These are phyloP conservation scores for Delphinella strobiligena DNA, from an alignment of 2,329 filamentous ascomycete species.

Conservation along the genomic window DNA sequence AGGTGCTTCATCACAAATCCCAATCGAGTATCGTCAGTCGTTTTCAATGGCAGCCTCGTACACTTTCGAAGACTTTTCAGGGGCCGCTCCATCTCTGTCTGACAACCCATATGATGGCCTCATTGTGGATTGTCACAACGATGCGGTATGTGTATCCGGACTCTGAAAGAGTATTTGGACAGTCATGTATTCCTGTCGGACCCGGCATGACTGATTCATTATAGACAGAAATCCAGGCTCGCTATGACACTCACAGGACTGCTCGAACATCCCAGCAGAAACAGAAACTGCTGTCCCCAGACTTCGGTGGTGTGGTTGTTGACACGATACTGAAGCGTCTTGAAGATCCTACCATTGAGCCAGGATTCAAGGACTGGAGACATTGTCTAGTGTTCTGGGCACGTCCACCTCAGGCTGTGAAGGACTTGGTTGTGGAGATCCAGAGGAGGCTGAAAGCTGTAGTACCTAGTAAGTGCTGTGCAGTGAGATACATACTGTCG, in stretches of 20 bases:
- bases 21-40: too few relatives aligned
- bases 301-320: conserved; percentile 59
- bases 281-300: conserved; percentile 54
- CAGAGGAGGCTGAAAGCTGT: conserved; percentile 53
- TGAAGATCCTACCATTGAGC: conserved; percentile 50
- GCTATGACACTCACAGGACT: conserved; percentile 62
- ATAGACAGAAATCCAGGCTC: conserved; percentile 54
- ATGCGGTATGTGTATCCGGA: conserved; percentile 59
- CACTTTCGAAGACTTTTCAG: conserved; percentile 24
- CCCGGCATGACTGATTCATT: background rate
- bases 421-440: conserved; percentile 53
- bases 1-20: too few relatives aligned
- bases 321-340: conserved; percentile 66
- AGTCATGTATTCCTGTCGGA: conserved; percentile 2
- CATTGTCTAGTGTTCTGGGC: conserved; percentile 86
- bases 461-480: conserved; percentile 52
- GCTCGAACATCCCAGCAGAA: conserved; percentile 67
- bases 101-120: conserved; percentile 69
- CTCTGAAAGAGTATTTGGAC: too few relatives aligned
- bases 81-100: conserved; percentile 18
- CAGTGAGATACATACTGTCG: too few relatives aligned
- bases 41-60: conserved; percentile 24
- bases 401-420: conserved; percentile 61
- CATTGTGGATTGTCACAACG: conserved; percentile 53
- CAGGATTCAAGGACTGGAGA: conserved; percentile 60